A percentile compares a stretch with the other conserved stretches of the same genome.
Evolutionary conservation across 1,284 basidiomycete genomes (phyloP).

Genomic region (Inonotus obliquus): DNA sequence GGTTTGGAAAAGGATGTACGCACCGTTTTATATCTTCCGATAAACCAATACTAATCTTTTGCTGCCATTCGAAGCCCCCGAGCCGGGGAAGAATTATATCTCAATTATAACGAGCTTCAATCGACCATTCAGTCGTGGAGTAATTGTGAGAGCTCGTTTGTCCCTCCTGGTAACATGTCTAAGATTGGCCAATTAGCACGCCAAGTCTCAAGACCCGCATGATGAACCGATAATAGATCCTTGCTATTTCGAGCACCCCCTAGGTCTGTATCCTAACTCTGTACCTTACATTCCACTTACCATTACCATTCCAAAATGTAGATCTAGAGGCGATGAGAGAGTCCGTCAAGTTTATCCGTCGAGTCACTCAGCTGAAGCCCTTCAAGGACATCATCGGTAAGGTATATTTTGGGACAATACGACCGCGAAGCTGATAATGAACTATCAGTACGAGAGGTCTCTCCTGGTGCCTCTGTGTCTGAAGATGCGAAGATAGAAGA

Average conservation of each 20-base stretch:
- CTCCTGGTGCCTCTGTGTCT: neutral
- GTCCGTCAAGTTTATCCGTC: slow-evolving; percentile 15
- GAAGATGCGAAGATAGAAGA: neutral
- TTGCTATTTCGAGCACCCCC: slow-evolving; percentile 26
- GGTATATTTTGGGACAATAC: neutral
- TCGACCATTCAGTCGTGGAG: slow-evolving; percentile 27
- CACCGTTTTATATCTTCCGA: neutral
- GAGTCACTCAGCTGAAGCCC: slow-evolving; percentile 14
- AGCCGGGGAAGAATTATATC: slow-evolving; percentile 20
- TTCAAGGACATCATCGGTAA: slow-evolving; percentile 12
- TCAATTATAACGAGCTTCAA: slow-evolving; percentile 12
- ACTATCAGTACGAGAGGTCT: slow-evolving; percentile 1
- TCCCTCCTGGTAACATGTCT: neutral
- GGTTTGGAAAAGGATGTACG: slow-evolving; percentile 5
- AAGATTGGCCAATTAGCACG: slow-evolving; percentile 16
- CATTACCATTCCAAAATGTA: neutral
- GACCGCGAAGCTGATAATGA: neutral
- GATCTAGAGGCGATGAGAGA: slow-evolving; percentile 14
- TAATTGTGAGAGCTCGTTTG: slow-evolving; percentile 21
- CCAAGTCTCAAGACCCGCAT: slow-evolving; percentile 30
- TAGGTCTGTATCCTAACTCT: slow-evolving; percentile 11
- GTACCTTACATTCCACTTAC: neutral
- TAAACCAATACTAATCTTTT: neutral
- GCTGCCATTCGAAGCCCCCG: slow-evolving; percentile 6
- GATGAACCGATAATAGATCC: slow-evolving; percentile 33